These are phyloP conservation scores for Paramecium biaurelia DNA, from an alignment of 73 alveolate species.

Conservation along the genomic window DNA sequence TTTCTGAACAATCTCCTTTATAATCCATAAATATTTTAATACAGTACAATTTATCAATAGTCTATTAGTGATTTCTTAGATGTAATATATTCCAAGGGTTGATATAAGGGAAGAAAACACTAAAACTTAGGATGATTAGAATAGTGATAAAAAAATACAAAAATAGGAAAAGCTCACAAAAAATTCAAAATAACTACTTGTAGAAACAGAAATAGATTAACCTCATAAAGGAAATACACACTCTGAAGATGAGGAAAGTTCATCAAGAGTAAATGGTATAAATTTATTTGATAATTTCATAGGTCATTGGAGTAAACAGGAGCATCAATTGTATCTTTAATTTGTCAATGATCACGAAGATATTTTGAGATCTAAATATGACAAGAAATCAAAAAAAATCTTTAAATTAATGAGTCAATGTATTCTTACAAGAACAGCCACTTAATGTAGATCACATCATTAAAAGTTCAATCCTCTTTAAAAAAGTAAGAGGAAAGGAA, in stretches of 20 bases:
- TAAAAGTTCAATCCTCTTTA: constrained; percentile 33
- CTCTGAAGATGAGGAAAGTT: neutral
- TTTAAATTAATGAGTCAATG: constrained; percentile 41
- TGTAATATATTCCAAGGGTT: neutral
- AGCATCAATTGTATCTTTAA: constrained; percentile 39
- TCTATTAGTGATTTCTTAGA: neutral
- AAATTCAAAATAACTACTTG: neutral
- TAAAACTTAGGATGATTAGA: neutral
- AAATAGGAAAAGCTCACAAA: neutral
- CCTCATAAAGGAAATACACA: neutral
- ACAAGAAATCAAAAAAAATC: constrained; percentile 33
- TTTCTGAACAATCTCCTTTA: neutral
- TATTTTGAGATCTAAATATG: constrained; percentile 30
- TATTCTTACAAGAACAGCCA: constrained; percentile 30
- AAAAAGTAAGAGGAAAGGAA: neutral
- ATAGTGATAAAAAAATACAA: neutral
- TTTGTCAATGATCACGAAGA: constrained; percentile 30
- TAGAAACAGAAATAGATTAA: neutral
- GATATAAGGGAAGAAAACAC: neutral
- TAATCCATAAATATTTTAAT: neutral
- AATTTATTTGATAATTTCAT: neutral
- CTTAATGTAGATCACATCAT: constrained; percentile 58
- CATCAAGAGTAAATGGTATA: constrained; percentile 32
- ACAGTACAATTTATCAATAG: neutral
- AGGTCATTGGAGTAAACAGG: constrained; percentile 41